Percentiles rank a stretch among this genome's conserved stretches.
These are phyloP conservation scores for Aspergillus fijiensis DNA, from an alignment of 2,329 filamentous ascomycete species.

Conservation along the genomic window DNA sequence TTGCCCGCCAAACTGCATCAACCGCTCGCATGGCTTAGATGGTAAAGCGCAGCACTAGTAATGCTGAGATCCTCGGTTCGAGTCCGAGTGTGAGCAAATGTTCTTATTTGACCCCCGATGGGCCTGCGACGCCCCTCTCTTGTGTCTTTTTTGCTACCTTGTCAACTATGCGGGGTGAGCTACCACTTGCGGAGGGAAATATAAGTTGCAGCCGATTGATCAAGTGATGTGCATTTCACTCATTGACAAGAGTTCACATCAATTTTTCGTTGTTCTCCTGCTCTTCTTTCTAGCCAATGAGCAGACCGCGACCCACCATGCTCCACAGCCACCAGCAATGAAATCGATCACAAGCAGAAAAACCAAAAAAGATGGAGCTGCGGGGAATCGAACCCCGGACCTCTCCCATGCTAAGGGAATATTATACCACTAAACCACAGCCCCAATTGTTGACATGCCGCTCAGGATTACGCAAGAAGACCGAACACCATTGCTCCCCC, in stretches of 20 bases:
- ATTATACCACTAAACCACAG: slow-evolving; percentile 19
- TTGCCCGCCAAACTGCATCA: not conserved
- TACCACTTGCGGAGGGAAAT: no score
- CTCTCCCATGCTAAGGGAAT: slow-evolving; percentile 20
- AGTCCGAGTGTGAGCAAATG: not conserved
- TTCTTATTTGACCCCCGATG: not conserved
- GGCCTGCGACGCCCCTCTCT: no score
- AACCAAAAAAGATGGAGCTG: slow-evolving; percentile 8
- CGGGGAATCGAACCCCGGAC: slow-evolving; percentile 20
- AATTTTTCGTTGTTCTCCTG: no score
- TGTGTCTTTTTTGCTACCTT: no score
- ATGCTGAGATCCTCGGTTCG: slow-evolving; percentile 2
- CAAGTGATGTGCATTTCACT: no score
- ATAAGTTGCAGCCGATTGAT: no score
- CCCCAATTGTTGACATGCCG: not conserved
- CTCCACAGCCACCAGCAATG: no score
- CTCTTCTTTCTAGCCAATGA: not conserved
- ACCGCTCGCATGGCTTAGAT: slow-evolving; percentile 1
- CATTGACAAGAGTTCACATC: no score
- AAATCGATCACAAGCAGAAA: not conserved
- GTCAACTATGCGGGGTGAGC: no score
- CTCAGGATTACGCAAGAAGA: not conserved
- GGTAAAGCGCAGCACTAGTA: slow-evolving; percentile 2
- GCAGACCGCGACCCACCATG: no score
- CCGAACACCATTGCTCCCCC: no score